A percentile compares a stretch with the other conserved stretches of the same genome.
These are phyloP conservation scores for Avena sativa DNA, from an alignment of 176 grass and related monocot genomes.

Conservation along the genomic window DNA sequence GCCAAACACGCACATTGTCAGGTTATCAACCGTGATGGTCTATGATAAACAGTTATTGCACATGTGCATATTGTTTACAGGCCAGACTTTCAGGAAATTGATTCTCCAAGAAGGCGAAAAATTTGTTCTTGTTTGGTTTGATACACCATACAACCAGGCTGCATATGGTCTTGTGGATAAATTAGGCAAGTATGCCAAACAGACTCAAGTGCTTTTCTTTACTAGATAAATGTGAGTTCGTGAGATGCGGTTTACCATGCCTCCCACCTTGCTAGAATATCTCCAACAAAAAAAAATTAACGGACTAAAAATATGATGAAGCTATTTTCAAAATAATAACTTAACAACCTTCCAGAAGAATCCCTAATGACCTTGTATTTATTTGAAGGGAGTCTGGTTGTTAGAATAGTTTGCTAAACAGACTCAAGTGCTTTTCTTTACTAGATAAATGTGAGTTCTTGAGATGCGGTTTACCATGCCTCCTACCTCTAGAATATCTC, in stretches of 20 bases:
- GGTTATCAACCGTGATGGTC: conserved; percentile 69
- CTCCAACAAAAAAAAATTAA: conserved; percentile 9
- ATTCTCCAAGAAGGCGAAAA: conserved; percentile 99
- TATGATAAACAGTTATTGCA: conserved; percentile 86
- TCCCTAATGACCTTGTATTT: conserved; percentile 22
- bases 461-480: background rate
- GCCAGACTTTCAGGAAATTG: conserved; percentile 86
- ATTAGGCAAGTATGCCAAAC: conserved; percentile 71
- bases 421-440: conserved; percentile 36
- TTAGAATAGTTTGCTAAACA: conserved; percentile 75
- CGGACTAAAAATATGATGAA: background rate
- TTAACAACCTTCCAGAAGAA: background rate
- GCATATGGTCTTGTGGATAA: conserved; percentile 91
- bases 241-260: background rate
- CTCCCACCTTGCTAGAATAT: background rate
- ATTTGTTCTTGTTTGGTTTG: conserved; percentile 87
- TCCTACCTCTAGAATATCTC: background rate
- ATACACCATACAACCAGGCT: conserved; percentile 98
- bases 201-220: conserved; percentile 36
- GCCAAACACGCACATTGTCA: conserved; percentile 44
- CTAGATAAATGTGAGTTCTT: background rate
- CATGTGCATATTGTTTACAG: conserved; percentile 98
- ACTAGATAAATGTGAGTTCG: background rate
- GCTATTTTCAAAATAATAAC: conserved; percentile 1
- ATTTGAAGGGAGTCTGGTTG: conserved; percentile 90